These are phyloP conservation scores for Aspergillus hancockii DNA, from an alignment of 495 filamentous ascomycete genomes.

Conservation along the genomic window DNA sequence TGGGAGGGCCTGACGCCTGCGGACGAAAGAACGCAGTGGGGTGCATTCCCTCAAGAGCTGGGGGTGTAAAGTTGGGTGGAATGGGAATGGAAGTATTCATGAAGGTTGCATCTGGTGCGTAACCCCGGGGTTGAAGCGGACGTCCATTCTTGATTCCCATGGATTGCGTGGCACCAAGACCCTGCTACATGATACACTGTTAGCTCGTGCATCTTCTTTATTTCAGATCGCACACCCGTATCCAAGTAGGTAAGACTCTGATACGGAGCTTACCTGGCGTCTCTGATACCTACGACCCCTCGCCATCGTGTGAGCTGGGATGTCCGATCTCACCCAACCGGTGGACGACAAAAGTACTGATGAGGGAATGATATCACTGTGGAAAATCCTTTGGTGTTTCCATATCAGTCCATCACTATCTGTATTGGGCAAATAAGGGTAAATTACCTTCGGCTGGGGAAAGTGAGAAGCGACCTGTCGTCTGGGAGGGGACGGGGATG, in stretches of 20 bases:
- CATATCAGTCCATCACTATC: no score
- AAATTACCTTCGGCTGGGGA: no score
- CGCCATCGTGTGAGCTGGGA: not conserved
- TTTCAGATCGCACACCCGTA: not conserved
- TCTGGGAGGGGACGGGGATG: no score
- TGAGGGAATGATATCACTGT: no score
- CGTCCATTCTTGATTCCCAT: not conserved
- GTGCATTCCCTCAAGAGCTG: not conserved
- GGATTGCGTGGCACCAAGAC: not conserved
- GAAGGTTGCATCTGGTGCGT: not conserved
- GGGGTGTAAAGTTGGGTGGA: not conserved
- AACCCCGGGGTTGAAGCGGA: not conserved
- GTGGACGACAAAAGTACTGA: not conserved
- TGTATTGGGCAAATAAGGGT: no score
- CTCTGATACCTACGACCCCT: slow-evolving; percentile 12
- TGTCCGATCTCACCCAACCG: not conserved
- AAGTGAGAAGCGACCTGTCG: no score
- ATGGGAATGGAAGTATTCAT: not conserved
- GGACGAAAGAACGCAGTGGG: not conserved
- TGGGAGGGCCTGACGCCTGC: not conserved
- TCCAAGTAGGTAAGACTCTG: no score
- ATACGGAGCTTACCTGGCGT: slow-evolving; percentile 7
- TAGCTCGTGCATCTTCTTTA: not conserved
- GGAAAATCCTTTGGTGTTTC: no score
- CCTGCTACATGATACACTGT: not conserved